Evolutionary conservation across 805 yeast species (phyloP).

Genomic region (Metschnikowia gelsemii): DNA sequence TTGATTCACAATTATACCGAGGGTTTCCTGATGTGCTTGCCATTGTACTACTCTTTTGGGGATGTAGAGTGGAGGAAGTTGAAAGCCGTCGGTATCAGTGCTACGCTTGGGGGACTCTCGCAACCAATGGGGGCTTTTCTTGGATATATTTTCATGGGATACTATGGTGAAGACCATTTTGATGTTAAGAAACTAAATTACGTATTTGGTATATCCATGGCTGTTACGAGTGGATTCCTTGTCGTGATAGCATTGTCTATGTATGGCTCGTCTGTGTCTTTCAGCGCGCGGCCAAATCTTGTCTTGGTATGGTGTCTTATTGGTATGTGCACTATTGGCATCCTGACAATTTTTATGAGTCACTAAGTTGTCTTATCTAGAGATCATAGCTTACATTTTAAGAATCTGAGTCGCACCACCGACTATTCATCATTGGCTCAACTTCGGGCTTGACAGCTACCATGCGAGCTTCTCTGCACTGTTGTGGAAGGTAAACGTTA

Average conservation of each 20-base stretch:
- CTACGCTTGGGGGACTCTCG: conserved; percentile 74
- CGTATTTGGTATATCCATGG: conserved; percentile 61
- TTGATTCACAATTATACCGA: conserved; percentile 90
- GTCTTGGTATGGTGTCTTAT: conserved; percentile 59
- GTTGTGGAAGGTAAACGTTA: not conserved
- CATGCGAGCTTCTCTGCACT: not conserved
- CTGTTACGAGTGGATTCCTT: conserved; percentile 80
- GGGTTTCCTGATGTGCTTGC: conserved; percentile 92
- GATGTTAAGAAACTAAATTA: conserved; percentile 31
- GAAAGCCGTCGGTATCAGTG: conserved; percentile 64
- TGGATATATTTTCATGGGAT: conserved; percentile 52
- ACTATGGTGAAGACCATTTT: conserved; percentile 29
- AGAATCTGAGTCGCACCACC: too few relatives aligned
- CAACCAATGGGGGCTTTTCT: conserved; percentile 87
- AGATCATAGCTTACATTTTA: too few relatives aligned
- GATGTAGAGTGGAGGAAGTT: conserved; percentile 38
- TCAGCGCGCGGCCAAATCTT: conserved; percentile 58
- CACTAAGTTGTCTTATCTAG: too few relatives aligned
- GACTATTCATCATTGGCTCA: too few relatives aligned
- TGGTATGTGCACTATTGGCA: conserved; percentile 59
- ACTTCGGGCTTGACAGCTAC: not conserved
- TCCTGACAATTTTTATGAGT: conserved; percentile 34
- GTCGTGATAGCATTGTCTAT: conserved; percentile 79
- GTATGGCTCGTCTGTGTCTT: conserved; percentile 79
- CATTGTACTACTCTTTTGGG: conserved; percentile 72